Evolutionary conservation across 1,284 basidiomycete species (phyloP), one percentile per base, ranked within the genome.

Genomic region (Pholiota adiposa): DNA sequence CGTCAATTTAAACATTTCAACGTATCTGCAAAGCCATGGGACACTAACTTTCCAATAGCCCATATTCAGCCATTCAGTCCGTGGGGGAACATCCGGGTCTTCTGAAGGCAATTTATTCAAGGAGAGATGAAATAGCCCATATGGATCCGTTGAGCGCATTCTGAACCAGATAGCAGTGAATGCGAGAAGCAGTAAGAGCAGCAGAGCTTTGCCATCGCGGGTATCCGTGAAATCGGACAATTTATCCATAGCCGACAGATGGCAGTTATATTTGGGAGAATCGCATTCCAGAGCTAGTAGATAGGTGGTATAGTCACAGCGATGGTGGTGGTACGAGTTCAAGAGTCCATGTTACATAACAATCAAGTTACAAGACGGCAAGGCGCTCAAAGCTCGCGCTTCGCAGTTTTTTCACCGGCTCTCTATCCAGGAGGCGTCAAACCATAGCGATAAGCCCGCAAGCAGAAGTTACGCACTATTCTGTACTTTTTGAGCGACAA

Each of bases 11-110:
- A 23, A 23, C 21, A 34, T 51, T 29, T 9, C 14, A 40, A 53
- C 51, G 3, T 4, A 33, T 56, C 54, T 16, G 4, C 18, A 52
- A 43, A 33, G 48, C 48, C 8, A 31, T 51, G 18, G 40, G 48
- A 41, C 51, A 66, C 72, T 50, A 43, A 85, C 85, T 79, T 81
- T 81, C 86, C 86, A 88, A 63, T 78, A 85, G 3, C 86, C 87
- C 83, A 88, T 86, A 69, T 89, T 88, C 34, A 88, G 71, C 87
- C 87, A 88, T 72, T 88, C 85, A 1, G 85, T 87, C 38, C 66
- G 67, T n/a, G 82, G 84, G 19, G 63, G 62, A n/a, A 58, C 51
- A 19, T 59, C 58, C 7, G 66, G 53, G 29, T 73, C 67, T 38
- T 77, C 76, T 4, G 68, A 72, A 16, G 77, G 70, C 8, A 70